These are phyloP conservation scores for Aspergillus pseudoviridinutans DNA, from an alignment of 2,329 filamentous ascomycete genomes.

Conservation along the genomic window DNA sequence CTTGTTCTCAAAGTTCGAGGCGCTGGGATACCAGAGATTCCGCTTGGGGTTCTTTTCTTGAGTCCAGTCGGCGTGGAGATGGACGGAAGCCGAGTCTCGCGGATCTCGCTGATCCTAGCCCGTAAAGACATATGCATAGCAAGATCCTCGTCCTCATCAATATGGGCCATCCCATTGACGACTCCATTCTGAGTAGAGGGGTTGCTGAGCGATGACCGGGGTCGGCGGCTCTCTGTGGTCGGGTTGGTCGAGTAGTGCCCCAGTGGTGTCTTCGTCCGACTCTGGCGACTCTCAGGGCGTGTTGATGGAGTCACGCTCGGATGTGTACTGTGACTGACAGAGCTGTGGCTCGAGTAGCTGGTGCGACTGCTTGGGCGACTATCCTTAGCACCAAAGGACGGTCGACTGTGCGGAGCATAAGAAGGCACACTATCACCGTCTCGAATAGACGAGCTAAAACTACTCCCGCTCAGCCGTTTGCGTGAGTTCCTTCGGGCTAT, in stretches of 20 bases:
- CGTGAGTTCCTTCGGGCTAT: slow-evolving; percentile 49
- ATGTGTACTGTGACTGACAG: slow-evolving; percentile 38
- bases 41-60: slow-evolving; percentile 51
- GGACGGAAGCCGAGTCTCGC: slow-evolving; percentile 37
- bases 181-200: slow-evolving; percentile 54
- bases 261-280: slow-evolving; percentile 62
- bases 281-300: slow-evolving; percentile 63
- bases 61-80: slow-evolving; percentile 48
- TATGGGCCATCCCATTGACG: slow-evolving; percentile 52
- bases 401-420: slow-evolving; percentile 32
- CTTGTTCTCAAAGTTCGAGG: slow-evolving; percentile 40
- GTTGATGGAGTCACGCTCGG: slow-evolving; percentile 39
- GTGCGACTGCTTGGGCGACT: slow-evolving; percentile 72
- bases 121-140: slow-evolving; percentile 41
- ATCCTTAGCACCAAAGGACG: slow-evolving; percentile 49
- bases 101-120: slow-evolving; percentile 22
- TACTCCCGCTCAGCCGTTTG: slow-evolving; percentile 42
- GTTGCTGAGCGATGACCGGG: slow-evolving; percentile 67
- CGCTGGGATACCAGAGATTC: slow-evolving; percentile 36
- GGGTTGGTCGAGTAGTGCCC: slow-evolving; percentile 50
- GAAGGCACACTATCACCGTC: slow-evolving; percentile 36
- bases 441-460: slow-evolving; percentile 35
- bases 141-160: slow-evolving; percentile 49
- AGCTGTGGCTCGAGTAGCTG: slow-evolving; percentile 50
- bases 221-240: slow-evolving; percentile 52